phyloP scores from a whole-genome alignment of 805 yeast species.

The Metschnikowia amazonensis region DNA sequence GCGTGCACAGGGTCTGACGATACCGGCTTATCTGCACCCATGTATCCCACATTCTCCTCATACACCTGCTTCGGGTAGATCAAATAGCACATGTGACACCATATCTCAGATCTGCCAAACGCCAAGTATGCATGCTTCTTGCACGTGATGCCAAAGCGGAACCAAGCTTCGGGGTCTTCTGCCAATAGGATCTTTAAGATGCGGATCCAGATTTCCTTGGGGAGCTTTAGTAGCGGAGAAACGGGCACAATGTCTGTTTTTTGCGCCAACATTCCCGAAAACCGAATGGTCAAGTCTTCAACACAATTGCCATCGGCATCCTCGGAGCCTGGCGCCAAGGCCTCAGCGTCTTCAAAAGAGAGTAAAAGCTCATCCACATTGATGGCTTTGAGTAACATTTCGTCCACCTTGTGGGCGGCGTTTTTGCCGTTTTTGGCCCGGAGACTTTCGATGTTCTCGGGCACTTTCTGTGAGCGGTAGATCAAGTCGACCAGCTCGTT shows the following conservation, averaged over 20 bases:
- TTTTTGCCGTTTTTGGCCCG: conserved; percentile 28
- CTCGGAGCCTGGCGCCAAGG: conserved; percentile 17
- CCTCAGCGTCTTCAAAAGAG: conserved; percentile 31
- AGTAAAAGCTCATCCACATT: conserved; percentile 39
- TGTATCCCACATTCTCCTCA: conserved; percentile 43
- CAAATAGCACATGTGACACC: conserved; percentile 47
- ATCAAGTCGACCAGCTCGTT: conserved; percentile 59
- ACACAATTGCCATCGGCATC: conserved; percentile 11
- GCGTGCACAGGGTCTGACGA: conserved; percentile 30
- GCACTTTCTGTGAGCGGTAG: conserved; percentile 56
- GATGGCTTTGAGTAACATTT: conserved; percentile 33
- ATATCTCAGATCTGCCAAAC: conserved; percentile 47
- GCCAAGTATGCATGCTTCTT: conserved; percentile 53
- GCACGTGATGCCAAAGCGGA: conserved; percentile 57
- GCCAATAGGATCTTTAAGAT: conserved; percentile 47
- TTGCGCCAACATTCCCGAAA: conserved; percentile 25
- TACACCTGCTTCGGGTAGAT: conserved; percentile 55
- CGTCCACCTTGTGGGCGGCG: conserved; percentile 31
- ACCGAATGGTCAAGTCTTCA: conserved; percentile 16
- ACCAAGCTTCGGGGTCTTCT: conserved; percentile 60
- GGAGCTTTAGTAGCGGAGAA: conserved; percentile 36
- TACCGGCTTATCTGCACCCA: conserved; percentile 27
- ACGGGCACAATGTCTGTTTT: conserved; percentile 27
- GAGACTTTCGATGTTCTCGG: conserved; percentile 28
- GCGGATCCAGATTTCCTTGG: conserved; percentile 55